phyloP scores from a whole-genome alignment of 805 yeast species.

The Priceomyces medius region DNA sequence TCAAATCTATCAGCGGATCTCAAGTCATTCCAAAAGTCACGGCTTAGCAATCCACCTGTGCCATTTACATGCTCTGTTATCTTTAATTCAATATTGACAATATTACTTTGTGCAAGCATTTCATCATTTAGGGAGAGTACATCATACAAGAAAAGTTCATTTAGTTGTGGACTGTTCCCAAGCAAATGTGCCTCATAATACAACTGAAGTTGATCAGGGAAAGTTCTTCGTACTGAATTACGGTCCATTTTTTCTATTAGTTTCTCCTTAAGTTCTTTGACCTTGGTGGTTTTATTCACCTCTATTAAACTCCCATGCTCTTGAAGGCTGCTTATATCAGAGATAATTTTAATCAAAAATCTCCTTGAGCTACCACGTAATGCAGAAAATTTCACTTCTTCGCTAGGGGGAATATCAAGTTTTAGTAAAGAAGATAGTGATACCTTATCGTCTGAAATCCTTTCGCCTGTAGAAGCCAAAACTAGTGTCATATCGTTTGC shows the following conservation, averaged over 20 bases:
- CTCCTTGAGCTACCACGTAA: constrained; percentile 2
- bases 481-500: constrained; percentile 12
- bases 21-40: constrained; percentile 25
- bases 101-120: constrained; percentile 7
- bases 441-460: constrained; percentile 6
- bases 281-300: constrained; percentile 16
- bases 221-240: constrained; percentile 23
- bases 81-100: constrained; percentile 14
- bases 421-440: constrained; percentile 13
- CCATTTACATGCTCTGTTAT: constrained; percentile 17
- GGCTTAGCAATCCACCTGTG: constrained; percentile 24
- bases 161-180: neutral
- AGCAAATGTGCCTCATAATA: constrained; percentile 8
- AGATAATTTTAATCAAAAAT: constrained; percentile 17
- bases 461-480: constrained; percentile 10
- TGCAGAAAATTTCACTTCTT: constrained; percentile 12
- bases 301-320: constrained; percentile 20
- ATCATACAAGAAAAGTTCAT: constrained; percentile 9
- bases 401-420: constrained; percentile 29
- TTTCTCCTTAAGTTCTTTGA: constrained; percentile 19
- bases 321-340: constrained; percentile 16
- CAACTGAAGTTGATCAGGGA: constrained; percentile 24
- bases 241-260: constrained; percentile 21
- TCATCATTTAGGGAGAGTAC: constrained; percentile 12
- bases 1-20: constrained; percentile 19